phyloP scores from a whole-genome alignment of 163 green algal genomes.

The Coccomyxa subellipsoidea region DNA sequence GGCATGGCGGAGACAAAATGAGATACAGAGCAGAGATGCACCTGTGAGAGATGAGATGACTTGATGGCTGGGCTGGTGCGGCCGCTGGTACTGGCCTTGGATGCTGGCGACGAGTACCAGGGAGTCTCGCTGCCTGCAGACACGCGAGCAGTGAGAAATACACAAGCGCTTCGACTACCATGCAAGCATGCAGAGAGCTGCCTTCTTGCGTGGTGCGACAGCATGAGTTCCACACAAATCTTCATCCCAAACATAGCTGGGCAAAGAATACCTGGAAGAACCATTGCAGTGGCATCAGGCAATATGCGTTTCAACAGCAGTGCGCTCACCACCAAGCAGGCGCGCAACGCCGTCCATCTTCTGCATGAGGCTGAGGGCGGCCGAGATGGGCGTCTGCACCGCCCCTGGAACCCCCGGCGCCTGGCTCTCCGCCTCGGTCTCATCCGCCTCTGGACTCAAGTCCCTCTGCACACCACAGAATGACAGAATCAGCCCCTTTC shows the following conservation, averaged over 20 bases:
- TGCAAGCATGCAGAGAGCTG: not conserved
- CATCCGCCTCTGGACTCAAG: not conserved
- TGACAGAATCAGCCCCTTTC: no score
- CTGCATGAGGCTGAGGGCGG: not conserved
- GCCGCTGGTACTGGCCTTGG: not conserved
- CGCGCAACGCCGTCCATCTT: conserved; percentile 40
- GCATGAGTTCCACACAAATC: no score
- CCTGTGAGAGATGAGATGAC: not conserved
- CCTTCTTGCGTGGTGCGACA: no score
- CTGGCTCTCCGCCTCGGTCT: not conserved
- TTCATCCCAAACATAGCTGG: no score
- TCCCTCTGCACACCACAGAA: not conserved
- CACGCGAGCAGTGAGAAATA: not conserved
- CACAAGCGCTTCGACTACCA: no score
- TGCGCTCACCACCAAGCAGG: conserved; percentile 30
- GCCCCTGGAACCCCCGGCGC: not conserved
- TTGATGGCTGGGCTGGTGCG: not conserved
- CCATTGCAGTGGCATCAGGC: no score
- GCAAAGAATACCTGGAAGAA: no score
- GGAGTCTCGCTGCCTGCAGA: not conserved
- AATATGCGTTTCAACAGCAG: no score
- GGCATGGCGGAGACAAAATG: no score
- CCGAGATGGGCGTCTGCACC: not conserved
- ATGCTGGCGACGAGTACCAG: not conserved
- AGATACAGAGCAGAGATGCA: no score